phyloP scores from a whole-genome alignment of 192 early-diverging fungal species.

The Mortierella hygrophila region DNA sequence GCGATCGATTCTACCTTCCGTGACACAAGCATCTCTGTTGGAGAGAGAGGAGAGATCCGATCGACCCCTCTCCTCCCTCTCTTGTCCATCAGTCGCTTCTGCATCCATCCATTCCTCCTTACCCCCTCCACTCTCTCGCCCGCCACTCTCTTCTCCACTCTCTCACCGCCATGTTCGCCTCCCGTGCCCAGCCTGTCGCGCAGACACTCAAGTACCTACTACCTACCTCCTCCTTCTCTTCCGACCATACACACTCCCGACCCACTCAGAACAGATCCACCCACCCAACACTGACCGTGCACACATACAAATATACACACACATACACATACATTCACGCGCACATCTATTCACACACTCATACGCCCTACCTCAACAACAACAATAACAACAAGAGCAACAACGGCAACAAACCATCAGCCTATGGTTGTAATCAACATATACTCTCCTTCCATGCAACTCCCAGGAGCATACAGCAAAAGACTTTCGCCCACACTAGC shows the following conservation, averaged over 20 bases:
- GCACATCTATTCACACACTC: background rate
- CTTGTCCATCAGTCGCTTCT: background rate
- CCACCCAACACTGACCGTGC: background rate
- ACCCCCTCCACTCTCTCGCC: constrained; percentile 4
- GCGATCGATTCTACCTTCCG: background rate
- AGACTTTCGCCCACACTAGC: background rate
- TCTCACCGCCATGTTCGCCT: constrained; percentile 44
- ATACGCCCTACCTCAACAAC: background rate
- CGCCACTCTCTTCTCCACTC: background rate
- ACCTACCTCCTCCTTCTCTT: background rate
- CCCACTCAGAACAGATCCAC: too few relatives aligned
- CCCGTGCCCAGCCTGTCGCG: constrained; percentile 51
- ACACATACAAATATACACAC: background rate
- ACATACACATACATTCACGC: background rate
- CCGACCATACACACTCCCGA: background rate
- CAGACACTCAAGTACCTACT: constrained; percentile 41
- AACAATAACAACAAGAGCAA: background rate
- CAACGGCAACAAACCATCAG: background rate
- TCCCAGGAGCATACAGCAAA: background rate
- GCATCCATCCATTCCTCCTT: background rate
- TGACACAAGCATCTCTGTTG: background rate
- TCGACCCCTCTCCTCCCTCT: background rate
- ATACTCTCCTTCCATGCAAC: background rate
- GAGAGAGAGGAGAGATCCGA: background rate
- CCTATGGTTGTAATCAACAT: background rate